Percentiles rank a stretch among this genome's conserved stretches.
These are phyloP conservation scores for Suillus subalutaceus DNA, from an alignment of 768 basidiomycete species.

Conservation along the genomic window DNA sequence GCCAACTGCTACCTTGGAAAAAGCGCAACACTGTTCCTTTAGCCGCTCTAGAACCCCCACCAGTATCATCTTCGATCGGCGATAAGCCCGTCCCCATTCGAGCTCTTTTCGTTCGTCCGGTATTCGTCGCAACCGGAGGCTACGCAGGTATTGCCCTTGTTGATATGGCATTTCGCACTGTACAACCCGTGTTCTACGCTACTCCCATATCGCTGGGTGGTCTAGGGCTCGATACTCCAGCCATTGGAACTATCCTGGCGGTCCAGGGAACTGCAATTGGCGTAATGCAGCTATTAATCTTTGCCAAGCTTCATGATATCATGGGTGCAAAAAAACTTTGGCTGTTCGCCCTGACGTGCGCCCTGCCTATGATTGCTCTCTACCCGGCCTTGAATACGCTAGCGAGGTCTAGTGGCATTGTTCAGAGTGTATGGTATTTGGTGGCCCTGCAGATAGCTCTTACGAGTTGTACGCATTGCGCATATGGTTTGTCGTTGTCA, in stretches of 20 bases:
- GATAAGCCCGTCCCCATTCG: slow-evolving; percentile 44
- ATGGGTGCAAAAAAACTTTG: slow-evolving; percentile 63
- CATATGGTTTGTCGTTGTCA: neutral
- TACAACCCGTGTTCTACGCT: slow-evolving; percentile 28
- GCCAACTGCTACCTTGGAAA: neutral
- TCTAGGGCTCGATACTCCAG: slow-evolving; percentile 13
- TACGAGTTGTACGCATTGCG: slow-evolving; percentile 43
- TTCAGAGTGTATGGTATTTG: slow-evolving; percentile 46
- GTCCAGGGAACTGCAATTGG: slow-evolving; percentile 31
- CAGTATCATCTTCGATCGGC: neutral
- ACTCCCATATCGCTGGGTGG: slow-evolving; percentile 20
- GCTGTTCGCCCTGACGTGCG: slow-evolving; percentile 49
- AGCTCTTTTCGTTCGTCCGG: slow-evolving; percentile 48
- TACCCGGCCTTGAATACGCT: slow-evolving; percentile 46
- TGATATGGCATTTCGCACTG: slow-evolving; percentile 61
- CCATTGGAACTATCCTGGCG: slow-evolving; percentile 23
- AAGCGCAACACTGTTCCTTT: neutral
- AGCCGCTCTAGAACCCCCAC: neutral
- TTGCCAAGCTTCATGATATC: slow-evolving; percentile 52
- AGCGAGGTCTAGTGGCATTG: slow-evolving; percentile 20
- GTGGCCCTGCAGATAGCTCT: slow-evolving; percentile 52
- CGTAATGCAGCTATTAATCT: slow-evolving; percentile 60
- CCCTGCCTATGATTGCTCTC: slow-evolving; percentile 48
- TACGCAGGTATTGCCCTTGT: slow-evolving; percentile 62
- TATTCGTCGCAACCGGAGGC: slow-evolving; percentile 57